Conservation (phyloP, 2,329 filamentous ascomycete genomes). For the Clarireedia sp. region DNA sequence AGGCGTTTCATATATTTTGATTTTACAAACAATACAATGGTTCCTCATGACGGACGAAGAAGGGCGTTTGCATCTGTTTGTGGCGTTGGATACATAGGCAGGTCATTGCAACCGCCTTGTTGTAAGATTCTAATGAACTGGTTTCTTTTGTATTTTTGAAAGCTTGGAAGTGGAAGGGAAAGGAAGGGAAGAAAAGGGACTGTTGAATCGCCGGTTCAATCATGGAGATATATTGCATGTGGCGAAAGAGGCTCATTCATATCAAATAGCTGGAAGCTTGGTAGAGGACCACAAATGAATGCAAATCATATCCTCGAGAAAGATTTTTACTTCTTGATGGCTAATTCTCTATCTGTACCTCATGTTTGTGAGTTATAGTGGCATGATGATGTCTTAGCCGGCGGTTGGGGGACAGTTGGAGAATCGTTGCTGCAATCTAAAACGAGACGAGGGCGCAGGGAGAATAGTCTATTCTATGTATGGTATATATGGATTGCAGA, state of each 20-base stretch:
- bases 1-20: conserved; percentile 1
- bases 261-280: neutral
- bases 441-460: no score
- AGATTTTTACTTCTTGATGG: no score
- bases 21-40: conserved; percentile 8
- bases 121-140: conserved; percentile 12
- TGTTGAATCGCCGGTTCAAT: no score
- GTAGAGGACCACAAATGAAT: conserved; percentile 4
- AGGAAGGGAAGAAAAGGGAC: no score
- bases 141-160: conserved; percentile 2
- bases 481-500: neutral
- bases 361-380: no score
- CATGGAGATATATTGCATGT: no score
- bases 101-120: conserved; percentile 8
- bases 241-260: neutral
- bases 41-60: conserved; percentile 9
- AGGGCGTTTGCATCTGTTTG: conserved; percentile 10
- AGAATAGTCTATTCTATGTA: neutral
- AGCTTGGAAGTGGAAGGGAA: conserved; percentile 1
- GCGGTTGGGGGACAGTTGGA: no score
- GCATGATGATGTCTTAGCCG: no score
- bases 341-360: neutral
- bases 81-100: conserved; percentile 11
- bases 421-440: no score
- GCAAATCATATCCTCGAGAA: conserved; percentile 10